Conservation (phyloP, 2,329 filamentous ascomycete genomes). For the Aureobasidium lini region DNA sequence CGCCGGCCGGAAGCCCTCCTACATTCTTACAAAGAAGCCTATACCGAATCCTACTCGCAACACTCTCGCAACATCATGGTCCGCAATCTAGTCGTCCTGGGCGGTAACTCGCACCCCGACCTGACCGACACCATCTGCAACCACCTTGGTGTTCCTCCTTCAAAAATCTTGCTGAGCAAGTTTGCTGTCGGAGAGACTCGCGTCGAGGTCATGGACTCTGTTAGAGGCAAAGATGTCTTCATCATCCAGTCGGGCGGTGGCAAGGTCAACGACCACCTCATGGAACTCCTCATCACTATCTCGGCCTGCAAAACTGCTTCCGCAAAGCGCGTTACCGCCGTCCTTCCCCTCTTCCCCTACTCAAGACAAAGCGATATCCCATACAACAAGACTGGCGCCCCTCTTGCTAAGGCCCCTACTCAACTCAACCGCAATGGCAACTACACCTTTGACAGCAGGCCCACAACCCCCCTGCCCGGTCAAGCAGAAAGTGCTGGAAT, state of each 20-base stretch:
- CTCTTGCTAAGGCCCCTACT: constrained; percentile 61
- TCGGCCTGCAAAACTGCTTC: constrained; percentile 96
- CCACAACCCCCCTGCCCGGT: constrained; percentile 72
- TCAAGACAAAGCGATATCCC: constrained; percentile 92
- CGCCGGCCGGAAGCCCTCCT: neutral
- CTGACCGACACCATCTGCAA: constrained; percentile 82
- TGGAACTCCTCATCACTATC: constrained; percentile 96
- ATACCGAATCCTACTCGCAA: neutral
- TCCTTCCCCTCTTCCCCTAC: constrained; percentile 93
- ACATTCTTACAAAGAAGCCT: neutral
- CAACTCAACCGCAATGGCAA: constrained; percentile 45
- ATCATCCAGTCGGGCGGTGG: constrained; percentile 93
- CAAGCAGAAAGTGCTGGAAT: constrained; percentile 59
- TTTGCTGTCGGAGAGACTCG: constrained; percentile 94
- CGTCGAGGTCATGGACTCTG: constrained; percentile 92
- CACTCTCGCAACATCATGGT: constrained; percentile 55
- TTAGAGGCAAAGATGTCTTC: constrained; percentile 97
- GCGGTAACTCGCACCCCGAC: constrained; percentile 84
- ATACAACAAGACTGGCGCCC: constrained; percentile 91
- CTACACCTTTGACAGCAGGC: constrained; percentile 86
- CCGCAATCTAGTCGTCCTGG: constrained; percentile 87
- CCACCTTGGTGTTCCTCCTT: constrained; percentile 77
- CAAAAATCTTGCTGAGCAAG: constrained; percentile 77
- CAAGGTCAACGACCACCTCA: constrained; percentile 89
- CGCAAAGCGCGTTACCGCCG: constrained; percentile 84